phyloP scores from a whole-genome alignment of 2,329 filamentous ascomycete genomes.

The Fusarium musae region DNA sequence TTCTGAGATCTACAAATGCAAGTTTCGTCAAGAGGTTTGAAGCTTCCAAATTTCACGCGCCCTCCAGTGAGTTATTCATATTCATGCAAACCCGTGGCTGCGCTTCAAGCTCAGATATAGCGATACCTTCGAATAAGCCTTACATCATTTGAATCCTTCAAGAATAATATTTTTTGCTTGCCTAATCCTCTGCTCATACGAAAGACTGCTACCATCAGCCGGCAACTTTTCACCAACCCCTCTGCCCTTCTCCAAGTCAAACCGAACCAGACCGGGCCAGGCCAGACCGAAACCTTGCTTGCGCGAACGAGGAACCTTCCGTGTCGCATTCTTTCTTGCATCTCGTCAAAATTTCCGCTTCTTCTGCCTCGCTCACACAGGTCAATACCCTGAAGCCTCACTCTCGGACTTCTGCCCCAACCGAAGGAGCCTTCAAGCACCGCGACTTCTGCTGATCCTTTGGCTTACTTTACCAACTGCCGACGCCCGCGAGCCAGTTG shows the following conservation, averaged over 20 bases:
- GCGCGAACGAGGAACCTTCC: not conserved
- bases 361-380: not conserved
- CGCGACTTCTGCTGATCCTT: conserved; percentile 7
- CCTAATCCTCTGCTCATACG: not conserved
- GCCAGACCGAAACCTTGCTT: conserved; percentile 11
- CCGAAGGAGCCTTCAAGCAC: not conserved
- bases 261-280: conserved; percentile 12
- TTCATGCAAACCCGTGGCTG: not conserved
- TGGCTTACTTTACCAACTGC: conserved; percentile 15
- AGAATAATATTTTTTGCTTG: not conserved
- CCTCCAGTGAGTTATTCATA: not conserved
- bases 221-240: not conserved
- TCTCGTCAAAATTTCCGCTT: conserved; percentile 17
- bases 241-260: conserved; percentile 33
- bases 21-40: not conserved
- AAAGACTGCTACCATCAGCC: conserved; percentile 11
- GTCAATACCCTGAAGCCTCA: not conserved
- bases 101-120: not conserved
- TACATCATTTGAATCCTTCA: not conserved
- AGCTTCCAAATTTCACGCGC: not conserved
- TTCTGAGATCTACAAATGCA: not conserved
- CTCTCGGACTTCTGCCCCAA: not conserved
- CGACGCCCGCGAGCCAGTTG: conserved; percentile 7
- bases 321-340: conserved; percentile 21
- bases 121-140: not conserved